These are phyloP conservation scores for Apiosordaria backusii DNA, from an alignment of 495 filamentous ascomycete genomes.

Conservation along the genomic window DNA sequence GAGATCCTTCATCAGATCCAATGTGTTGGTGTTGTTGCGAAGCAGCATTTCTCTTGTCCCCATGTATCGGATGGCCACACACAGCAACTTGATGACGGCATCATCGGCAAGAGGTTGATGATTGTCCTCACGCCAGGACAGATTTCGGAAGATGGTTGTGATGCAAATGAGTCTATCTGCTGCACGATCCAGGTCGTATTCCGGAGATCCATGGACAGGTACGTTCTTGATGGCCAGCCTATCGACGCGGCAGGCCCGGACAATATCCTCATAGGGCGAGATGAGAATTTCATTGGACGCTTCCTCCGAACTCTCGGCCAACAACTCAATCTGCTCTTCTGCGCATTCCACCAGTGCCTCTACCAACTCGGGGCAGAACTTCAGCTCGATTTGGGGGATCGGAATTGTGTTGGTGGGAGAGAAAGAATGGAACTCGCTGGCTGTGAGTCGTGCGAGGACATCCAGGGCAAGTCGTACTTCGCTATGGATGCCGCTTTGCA, in stretches of 20 bases:
- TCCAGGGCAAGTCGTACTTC: slow-evolving; percentile 88
- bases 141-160: slow-evolving; percentile 87
- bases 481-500: slow-evolving; percentile 86
- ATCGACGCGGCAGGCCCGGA: slow-evolving; percentile 71
- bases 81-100: slow-evolving; percentile 73
- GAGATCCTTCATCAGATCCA: slow-evolving; percentile 96
- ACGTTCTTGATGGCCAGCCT: slow-evolving; percentile 64
- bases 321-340: slow-evolving; percentile 75
- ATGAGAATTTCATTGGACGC: slow-evolving; percentile 80
- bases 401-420: slow-evolving; percentile 17
- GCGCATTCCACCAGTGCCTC: slow-evolving; percentile 88
- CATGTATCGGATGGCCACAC: slow-evolving; percentile 75
- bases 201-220: slow-evolving; percentile 68
- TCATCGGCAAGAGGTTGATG: slow-evolving; percentile 67
- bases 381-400: slow-evolving; percentile 45
- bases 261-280: slow-evolving; percentile 80
- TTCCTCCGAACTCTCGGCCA: slow-evolving; percentile 75
- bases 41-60: slow-evolving; percentile 87
- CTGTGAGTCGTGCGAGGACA: slow-evolving; percentile 57
- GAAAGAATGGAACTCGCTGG: slow-evolving; percentile 50
- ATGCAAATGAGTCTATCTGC: slow-evolving; percentile 86
- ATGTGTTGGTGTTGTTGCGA: slow-evolving; percentile 70
- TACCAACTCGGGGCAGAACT: slow-evolving; percentile 80
- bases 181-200: slow-evolving; percentile 79
- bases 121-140: slow-evolving; percentile 76